A percentile compares a stretch with the other conserved stretches of the same genome.
These are phyloP conservation scores for Penicillium odoratum DNA, from an alignment of 495 filamentous ascomycete genomes.

Conservation along the genomic window DNA sequence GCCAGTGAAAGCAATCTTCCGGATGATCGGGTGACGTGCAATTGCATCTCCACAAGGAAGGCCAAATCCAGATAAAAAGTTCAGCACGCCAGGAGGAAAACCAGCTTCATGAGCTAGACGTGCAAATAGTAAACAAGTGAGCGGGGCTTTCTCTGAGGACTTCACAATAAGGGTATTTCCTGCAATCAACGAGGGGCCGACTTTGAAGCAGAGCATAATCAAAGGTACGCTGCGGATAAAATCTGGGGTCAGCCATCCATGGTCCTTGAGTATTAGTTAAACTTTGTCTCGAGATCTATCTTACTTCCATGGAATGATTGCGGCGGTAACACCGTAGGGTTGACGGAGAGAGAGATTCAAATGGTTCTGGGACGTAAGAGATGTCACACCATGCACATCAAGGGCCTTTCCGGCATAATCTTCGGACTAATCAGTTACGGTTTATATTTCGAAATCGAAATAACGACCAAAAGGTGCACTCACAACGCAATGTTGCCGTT, in stretches of 20 bases:
- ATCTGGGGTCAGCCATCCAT: too few relatives aligned
- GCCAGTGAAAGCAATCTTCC: slow-evolving; percentile 92
- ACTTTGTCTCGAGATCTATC: too few relatives aligned
- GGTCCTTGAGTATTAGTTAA: too few relatives aligned
- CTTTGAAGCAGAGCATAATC: slow-evolving; percentile 10
- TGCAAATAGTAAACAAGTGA: not conserved
- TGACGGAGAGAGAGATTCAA: too few relatives aligned
- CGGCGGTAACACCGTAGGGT: slow-evolving; percentile 87
- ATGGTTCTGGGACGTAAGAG: too few relatives aligned
- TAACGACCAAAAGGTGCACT: too few relatives aligned
- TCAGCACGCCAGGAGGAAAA: slow-evolving; percentile 86
- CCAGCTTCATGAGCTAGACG: slow-evolving; percentile 52
- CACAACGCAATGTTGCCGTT: too few relatives aligned
- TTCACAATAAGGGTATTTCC: slow-evolving; percentile 13
- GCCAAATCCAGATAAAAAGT: slow-evolving; percentile 83
- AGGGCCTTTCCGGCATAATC: too few relatives aligned
- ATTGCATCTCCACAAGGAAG: slow-evolving; percentile 81
- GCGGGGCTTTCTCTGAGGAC: slow-evolving; percentile 8
- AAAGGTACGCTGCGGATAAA: too few relatives aligned
- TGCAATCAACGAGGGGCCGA: slow-evolving; percentile 7
- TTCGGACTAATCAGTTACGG: slow-evolving; percentile 75
- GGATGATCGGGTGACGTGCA: slow-evolving; percentile 84
- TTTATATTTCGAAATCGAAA: too few relatives aligned
- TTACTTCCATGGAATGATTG: slow-evolving; percentile 98
- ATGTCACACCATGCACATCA: too few relatives aligned